Evolutionary conservation across 768 basidiomycete species (phyloP).

Genomic region (Lactarius quietus): DNA sequence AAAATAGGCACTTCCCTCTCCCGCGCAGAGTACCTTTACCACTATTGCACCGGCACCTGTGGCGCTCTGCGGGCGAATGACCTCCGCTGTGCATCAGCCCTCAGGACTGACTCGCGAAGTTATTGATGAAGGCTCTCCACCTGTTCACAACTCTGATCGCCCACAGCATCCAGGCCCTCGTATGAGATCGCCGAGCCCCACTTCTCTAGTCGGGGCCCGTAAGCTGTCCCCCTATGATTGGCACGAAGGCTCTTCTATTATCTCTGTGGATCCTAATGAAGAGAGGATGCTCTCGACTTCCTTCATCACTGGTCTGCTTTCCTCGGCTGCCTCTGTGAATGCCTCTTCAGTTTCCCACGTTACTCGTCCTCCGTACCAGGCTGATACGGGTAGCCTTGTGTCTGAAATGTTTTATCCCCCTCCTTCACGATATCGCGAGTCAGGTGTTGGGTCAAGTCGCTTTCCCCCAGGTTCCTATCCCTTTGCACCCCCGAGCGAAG

Average conservation of each 20-base stretch:
- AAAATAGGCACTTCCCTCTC: slow-evolving; percentile 7
- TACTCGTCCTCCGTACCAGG: slow-evolving; percentile 34
- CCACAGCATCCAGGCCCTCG: neutral
- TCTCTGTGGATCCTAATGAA: slow-evolving; percentile 54
- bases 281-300: slow-evolving; percentile 57
- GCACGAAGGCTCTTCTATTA: slow-evolving; percentile 58
- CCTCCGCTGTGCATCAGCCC: neutral
- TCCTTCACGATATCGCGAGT: slow-evolving; percentile 25
- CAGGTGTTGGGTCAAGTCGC: slow-evolving; percentile 24
- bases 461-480: neutral
- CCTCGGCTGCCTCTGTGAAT: slow-evolving; percentile 18
- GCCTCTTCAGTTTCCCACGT: slow-evolving; percentile 14
- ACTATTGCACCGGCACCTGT: neutral
- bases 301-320: slow-evolving; percentile 56
- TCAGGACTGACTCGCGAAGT: neutral
- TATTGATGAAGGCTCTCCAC: neutral
- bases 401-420: slow-evolving; percentile 54
- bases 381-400: slow-evolving; percentile 32
- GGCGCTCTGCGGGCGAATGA: neutral
- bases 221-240: slow-evolving; percentile 45
- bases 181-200: slow-evolving; percentile 2
- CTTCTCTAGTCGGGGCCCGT: neutral
- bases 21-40: slow-evolving; percentile 10
- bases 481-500: neutral
- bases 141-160: neutral